Conservation (phyloP, 2,329 filamentous ascomycete genomes). For the Neonectria punicea region DNA sequence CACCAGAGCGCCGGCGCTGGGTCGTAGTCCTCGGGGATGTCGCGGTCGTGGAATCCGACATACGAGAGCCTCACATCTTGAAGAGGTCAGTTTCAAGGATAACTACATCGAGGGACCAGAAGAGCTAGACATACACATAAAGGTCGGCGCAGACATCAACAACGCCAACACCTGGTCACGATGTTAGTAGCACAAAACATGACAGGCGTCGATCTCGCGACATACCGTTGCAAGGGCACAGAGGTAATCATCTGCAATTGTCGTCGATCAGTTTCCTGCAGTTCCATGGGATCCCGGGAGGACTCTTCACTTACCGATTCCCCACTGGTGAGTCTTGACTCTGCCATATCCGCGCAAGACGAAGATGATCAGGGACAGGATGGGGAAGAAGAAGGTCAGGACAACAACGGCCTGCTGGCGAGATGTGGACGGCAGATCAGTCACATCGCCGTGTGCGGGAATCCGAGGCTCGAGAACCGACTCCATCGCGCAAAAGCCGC, state of each 20-base stretch:
- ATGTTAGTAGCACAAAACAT: conserved; percentile 2
- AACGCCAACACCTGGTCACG: conserved; percentile 17
- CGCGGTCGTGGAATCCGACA: conserved; percentile 20
- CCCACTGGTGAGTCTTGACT: conserved; percentile 23
- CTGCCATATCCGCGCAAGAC: conserved; percentile 21
- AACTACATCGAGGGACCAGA: background rate
- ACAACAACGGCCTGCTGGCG: conserved; percentile 19
- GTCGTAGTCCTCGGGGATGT: conserved; percentile 18
- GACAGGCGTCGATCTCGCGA: background rate
- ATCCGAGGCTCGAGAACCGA: conserved; percentile 15
- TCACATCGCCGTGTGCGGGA: conserved; percentile 16
- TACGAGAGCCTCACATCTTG: conserved; percentile 26
- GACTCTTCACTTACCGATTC: conserved; percentile 18
- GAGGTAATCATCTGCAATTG: conserved; percentile 19
- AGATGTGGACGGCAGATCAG: conserved; percentile 12
- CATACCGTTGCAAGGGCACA: conserved; percentile 27
- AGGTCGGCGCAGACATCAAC: conserved; percentile 25
- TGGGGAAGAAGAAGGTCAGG: conserved; percentile 23
- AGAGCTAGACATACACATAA: conserved; percentile 21
- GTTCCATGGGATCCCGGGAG: background rate
- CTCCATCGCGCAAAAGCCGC: conserved; percentile 13
- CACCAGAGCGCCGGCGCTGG: conserved; percentile 33
- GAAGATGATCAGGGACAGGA: conserved; percentile 16
- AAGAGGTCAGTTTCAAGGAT: background rate
- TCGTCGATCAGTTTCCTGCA: conserved; percentile 10